Base-by-base conservation (phyloP, 345 rosid genomes). In the Populus deltoides region DNA sequence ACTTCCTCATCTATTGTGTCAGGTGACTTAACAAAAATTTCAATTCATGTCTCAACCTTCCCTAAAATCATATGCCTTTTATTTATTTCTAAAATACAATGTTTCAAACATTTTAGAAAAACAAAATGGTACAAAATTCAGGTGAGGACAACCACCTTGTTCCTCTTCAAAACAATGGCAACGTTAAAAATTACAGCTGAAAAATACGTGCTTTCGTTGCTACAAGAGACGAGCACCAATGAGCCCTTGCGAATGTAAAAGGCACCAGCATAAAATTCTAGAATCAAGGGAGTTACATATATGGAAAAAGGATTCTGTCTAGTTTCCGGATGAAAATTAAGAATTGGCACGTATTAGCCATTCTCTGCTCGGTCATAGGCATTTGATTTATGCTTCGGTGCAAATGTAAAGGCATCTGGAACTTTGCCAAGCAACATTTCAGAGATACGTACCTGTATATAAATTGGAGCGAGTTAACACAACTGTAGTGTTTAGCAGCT, bases 371-470 rank as follows among this genome's bases (percentile, higher is more conserved):
- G 82, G 83, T 93, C 98, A 66, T 91, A 96, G 61, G 98, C 93
- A 73, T 91, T 92, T 62, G 98, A 96, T 81, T 96, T 96, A 80
- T 96, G 98, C 75, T 93, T 96, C 11, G 99, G 97, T 4, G 97
- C 86, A 85, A 93, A 96, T n/a, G 94, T 89, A 82, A 92, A 96
- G 74, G 93, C 93, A 73, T 89, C 92, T 0, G 97, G 98, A 78
- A 96, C 97, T 80, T 90, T 92, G 69, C 98, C 99, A 43, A 93
- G 98, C 78, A 96, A 86, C 92, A 93, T 81, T 85, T 96, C 99
- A 6, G 99, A 91, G 53, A 96, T 89, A 17, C 93, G 90, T 57
- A 95, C 66, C 99, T 93, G 90, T 79, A 80, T 20, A 65, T 68
- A 74, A 11, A 31, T 22, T 27, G 25, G 29, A 76, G 17, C 25